Evolutionary conservation across 2,329 filamentous ascomycete genomes (phyloP).

Genomic region (Epichloe elymi): DNA sequence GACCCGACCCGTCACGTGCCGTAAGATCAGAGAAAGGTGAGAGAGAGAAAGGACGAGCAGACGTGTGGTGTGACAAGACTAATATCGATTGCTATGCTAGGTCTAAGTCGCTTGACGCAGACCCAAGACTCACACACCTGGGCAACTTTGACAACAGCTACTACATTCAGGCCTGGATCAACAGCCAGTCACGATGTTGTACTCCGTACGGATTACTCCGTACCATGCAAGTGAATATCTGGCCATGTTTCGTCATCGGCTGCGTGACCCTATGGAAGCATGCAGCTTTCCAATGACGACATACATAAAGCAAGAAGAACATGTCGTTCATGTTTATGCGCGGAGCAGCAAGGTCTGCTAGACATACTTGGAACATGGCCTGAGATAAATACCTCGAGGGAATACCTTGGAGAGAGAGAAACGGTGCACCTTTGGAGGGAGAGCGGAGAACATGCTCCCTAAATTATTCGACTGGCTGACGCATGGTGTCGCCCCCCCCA

Average conservation of each 20-base stretch:
- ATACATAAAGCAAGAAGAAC: too few relatives aligned
- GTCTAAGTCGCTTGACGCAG: conserved; percentile 1
- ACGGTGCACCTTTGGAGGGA: too few relatives aligned
- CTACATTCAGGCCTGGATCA: background rate
- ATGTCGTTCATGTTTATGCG: too few relatives aligned
- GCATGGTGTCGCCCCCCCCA: background rate
- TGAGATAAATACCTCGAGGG: too few relatives aligned
- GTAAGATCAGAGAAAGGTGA: conserved; percentile 1
- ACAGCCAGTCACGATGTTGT: background rate
- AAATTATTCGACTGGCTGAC: background rate
- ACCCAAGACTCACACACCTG: background rate
- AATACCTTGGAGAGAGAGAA: too few relatives aligned
- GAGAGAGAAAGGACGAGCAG: too few relatives aligned
- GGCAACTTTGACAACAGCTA: background rate
- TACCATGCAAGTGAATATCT: too few relatives aligned
- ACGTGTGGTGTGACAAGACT: background rate
- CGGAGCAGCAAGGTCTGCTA: too few relatives aligned
- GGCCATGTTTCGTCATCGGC: too few relatives aligned
- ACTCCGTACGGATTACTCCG: background rate
- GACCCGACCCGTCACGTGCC: background rate
- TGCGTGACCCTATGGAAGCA: background rate
- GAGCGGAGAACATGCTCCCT: background rate
- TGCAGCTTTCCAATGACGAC: background rate
- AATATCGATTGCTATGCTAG: background rate
- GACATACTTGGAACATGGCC: too few relatives aligned